These are phyloP conservation scores for Clonostachys chloroleuca DNA, from an alignment of 2,329 filamentous ascomycete species.

Conservation along the genomic window DNA sequence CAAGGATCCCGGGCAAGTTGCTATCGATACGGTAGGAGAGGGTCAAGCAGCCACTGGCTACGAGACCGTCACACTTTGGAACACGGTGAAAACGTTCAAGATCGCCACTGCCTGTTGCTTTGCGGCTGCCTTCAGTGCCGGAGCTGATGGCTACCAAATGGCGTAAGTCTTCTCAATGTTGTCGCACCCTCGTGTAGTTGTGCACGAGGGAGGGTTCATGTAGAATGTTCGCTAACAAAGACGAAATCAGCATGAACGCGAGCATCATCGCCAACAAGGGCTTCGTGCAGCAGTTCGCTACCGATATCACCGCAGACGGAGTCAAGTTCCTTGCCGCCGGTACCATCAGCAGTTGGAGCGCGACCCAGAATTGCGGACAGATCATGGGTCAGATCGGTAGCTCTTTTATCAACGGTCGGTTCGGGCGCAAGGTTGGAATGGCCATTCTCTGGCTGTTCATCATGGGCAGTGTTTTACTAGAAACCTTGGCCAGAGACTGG, in stretches of 20 bases:
- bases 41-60: not conserved
- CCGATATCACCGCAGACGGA: conserved; percentile 14
- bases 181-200: too few relatives aligned
- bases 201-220: not conserved
- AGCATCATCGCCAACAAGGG: conserved; percentile 30
- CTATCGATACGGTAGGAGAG: not conserved
- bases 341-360: conserved; percentile 29
- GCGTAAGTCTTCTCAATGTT: conserved; percentile 7
- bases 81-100: conserved; percentile 12
- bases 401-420: conserved; percentile 13
- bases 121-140: conserved; percentile 15
- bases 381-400: conserved; percentile 27
- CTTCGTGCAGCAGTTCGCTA: conserved; percentile 26
- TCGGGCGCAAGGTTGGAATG: conserved; percentile 23
- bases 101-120: conserved; percentile 14
- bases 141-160: conserved; percentile 19
- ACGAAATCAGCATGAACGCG: conserved; percentile 19
- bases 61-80: not conserved
- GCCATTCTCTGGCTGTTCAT: conserved; percentile 21
- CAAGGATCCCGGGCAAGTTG: not conserved
- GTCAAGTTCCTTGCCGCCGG: conserved; percentile 21
- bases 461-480: conserved; percentile 26
- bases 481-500: conserved; percentile 28
- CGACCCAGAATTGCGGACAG: conserved; percentile 31
- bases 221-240: not conserved